Conservation (phyloP, 345 rosid species). For the Aegle marmelos region DNA sequence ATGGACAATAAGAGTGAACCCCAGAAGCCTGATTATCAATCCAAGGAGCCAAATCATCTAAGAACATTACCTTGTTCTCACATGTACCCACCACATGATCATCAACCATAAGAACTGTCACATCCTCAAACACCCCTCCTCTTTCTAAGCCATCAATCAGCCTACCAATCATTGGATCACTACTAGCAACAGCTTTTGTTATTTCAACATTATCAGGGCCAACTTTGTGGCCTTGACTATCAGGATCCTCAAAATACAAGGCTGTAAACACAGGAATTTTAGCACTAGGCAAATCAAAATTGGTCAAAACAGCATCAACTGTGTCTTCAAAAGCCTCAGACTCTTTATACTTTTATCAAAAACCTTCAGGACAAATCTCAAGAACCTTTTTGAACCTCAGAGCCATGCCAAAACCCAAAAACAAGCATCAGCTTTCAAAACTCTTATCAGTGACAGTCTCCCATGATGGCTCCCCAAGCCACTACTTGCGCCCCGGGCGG, state of each 20-base stretch:
- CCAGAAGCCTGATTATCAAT: constrained; percentile 49
- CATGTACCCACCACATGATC: constrained; percentile 98
- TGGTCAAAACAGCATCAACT: constrained; percentile 66
- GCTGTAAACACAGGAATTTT: constrained; percentile 82
- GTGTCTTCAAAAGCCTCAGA: constrained; percentile 83
- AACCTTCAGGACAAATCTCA: constrained; percentile 69
- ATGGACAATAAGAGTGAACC: constrained; percentile 69
- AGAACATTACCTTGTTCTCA: constrained; percentile 63
- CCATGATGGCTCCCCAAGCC: constrained; percentile 96
- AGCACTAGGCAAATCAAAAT: constrained; percentile 61
- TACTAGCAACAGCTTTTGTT: constrained; percentile 69
- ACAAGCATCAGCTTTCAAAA: constrained; percentile 72
- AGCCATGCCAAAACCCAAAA: constrained; percentile 99
- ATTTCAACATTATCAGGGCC: constrained; percentile 85
- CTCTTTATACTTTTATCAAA: constrained; percentile 58
- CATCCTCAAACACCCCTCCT: constrained; percentile 85
- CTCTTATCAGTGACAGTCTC: constrained; percentile 83
- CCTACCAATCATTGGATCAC: constrained; percentile 73
- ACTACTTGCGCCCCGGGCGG: no score
- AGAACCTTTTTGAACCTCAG: constrained; percentile 87
- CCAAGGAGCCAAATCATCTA: constrained; percentile 78
- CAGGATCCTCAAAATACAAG: constrained; percentile 89
- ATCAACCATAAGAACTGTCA: constrained; percentile 77
- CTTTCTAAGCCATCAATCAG: constrained; percentile 68
- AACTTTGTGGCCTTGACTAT: constrained; percentile 90